These are phyloP conservation scores for Lactarius indigo DNA, from an alignment of 768 basidiomycete genomes.

Conservation along the genomic window DNA sequence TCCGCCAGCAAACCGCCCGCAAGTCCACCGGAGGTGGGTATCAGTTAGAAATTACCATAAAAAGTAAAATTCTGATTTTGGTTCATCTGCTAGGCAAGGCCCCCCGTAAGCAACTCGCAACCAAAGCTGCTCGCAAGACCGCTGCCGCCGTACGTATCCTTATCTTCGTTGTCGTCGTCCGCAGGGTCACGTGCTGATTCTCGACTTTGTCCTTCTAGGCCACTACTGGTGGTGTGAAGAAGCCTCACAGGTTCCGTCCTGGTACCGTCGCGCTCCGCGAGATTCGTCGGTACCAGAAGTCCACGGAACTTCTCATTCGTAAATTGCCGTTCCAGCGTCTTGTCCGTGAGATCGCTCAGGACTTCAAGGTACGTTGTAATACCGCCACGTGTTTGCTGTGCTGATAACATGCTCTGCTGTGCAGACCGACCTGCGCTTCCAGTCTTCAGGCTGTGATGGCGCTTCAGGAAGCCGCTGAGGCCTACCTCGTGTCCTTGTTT, in stretches of 20 bases:
- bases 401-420: constrained; percentile 19
- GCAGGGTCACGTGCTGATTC: constrained; percentile 24
- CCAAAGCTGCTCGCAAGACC: constrained; percentile 93
- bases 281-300: constrained; percentile 97
- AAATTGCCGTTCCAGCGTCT: constrained; percentile 99
- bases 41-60: constrained; percentile 32
- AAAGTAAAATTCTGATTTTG: constrained; percentile 29
- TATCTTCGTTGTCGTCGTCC: constrained; percentile 30
- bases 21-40: constrained; percentile 94
- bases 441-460: constrained; percentile 94
- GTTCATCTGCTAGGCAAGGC: constrained; percentile 61
- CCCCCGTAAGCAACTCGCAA: constrained; percentile 91
- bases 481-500: constrained; percentile 81
- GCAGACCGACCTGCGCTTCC: constrained; percentile 90
- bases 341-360: constrained; percentile 95
- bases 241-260: constrained; percentile 95
- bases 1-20: constrained; percentile 89
- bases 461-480: constrained; percentile 89
- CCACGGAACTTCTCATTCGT: constrained; percentile 97
- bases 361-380: constrained; percentile 70
- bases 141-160: constrained; percentile 57
- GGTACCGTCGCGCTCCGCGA: constrained; percentile 99
- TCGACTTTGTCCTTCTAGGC: constrained; percentile 38
- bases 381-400: neutral
- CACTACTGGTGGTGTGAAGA: constrained; percentile 97